Conservation (phyloP, 2,329 filamentous ascomycete genomes). For the Colletotrichum musae region DNA sequence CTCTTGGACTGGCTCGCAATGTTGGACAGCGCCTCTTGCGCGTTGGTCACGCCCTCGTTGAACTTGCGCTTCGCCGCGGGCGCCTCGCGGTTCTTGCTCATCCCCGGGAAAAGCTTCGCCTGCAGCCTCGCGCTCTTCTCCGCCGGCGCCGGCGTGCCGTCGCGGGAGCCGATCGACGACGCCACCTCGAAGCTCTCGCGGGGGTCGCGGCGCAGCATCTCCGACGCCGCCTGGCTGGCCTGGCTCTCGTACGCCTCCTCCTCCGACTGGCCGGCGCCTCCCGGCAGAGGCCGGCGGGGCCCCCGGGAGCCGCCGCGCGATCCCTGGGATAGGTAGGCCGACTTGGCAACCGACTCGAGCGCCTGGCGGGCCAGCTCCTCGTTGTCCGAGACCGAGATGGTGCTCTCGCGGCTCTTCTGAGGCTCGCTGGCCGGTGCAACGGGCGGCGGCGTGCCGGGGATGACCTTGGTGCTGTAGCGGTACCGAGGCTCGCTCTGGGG, state of each 20-base stretch:
- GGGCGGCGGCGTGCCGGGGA: constrained; percentile 57
- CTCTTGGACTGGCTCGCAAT: constrained; percentile 67
- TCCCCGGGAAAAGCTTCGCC: constrained; percentile 64
- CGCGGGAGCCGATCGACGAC: constrained; percentile 58
- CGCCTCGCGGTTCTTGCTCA: constrained; percentile 56
- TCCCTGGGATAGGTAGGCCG: constrained; percentile 50
- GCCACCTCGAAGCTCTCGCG: constrained; percentile 67
- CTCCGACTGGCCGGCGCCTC: constrained; percentile 57
- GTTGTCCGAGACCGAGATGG: constrained; percentile 79
- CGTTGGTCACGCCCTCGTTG: constrained; percentile 49
- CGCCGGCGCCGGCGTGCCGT: constrained; percentile 59
- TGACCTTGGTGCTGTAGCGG: constrained; percentile 57
- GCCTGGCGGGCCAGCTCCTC: constrained; percentile 71
- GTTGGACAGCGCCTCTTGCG: constrained; percentile 50
- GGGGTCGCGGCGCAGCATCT: constrained; percentile 77
- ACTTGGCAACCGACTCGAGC: constrained; percentile 67
- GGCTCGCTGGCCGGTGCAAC: constrained; percentile 58
- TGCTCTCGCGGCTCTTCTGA: constrained; percentile 85
- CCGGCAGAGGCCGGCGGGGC: constrained; percentile 41
- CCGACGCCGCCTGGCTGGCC: constrained; percentile 82
- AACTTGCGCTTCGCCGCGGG: constrained; percentile 70
- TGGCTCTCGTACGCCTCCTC: constrained; percentile 80
- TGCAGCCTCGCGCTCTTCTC: constrained; percentile 65
- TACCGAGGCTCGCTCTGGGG: constrained; percentile 71
- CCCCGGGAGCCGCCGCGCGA: constrained; percentile 43